Evolutionary conservation across 2,329 filamentous ascomycete species (phyloP).

Genomic region (Colletotrichum australisinense): DNA sequence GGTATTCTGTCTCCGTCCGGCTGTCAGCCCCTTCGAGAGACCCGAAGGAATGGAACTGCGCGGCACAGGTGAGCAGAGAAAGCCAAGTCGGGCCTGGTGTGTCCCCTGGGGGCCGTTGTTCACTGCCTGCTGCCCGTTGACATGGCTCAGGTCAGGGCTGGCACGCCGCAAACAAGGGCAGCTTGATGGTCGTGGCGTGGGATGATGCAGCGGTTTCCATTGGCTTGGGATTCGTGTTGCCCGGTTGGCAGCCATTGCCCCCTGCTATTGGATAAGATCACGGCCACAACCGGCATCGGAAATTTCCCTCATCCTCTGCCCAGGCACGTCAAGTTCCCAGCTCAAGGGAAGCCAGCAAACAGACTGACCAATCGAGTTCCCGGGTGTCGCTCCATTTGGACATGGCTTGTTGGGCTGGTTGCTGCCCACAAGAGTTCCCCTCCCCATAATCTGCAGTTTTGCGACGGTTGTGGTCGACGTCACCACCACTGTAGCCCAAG

Average conservation of each 20-base stretch:
- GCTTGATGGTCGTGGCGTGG: constrained; percentile 7
- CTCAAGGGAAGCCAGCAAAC: not conserved
- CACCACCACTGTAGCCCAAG: not conserved
- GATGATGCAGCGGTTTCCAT: constrained; percentile 30
- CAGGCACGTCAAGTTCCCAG: not conserved
- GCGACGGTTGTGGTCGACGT: constrained; percentile 2
- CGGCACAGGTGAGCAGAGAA: not conserved
- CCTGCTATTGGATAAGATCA: constrained; percentile 11
- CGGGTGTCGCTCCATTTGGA: constrained; percentile 15
- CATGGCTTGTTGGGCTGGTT: not conserved
- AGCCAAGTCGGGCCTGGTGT: not conserved
- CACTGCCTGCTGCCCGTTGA: not conserved
- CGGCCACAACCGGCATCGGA: constrained; percentile 27
- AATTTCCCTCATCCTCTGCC: constrained; percentile 20
- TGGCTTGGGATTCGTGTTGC: constrained; percentile 21
- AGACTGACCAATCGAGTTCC: constrained; percentile 11
- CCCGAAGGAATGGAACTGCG: constrained; percentile 1
- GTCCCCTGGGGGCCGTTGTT: not conserved
- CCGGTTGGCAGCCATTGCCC: not conserved
- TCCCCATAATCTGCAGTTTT: not conserved
- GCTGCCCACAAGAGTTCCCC: not conserved
- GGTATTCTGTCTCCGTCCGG: not conserved
- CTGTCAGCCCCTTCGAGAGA: not conserved
- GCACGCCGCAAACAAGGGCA: not conserved
- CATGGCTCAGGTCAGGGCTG: not conserved